Evolutionary conservation across 768 basidiomycete genomes (phyloP).

Genomic region (Hypholoma sublateritium): DNA sequence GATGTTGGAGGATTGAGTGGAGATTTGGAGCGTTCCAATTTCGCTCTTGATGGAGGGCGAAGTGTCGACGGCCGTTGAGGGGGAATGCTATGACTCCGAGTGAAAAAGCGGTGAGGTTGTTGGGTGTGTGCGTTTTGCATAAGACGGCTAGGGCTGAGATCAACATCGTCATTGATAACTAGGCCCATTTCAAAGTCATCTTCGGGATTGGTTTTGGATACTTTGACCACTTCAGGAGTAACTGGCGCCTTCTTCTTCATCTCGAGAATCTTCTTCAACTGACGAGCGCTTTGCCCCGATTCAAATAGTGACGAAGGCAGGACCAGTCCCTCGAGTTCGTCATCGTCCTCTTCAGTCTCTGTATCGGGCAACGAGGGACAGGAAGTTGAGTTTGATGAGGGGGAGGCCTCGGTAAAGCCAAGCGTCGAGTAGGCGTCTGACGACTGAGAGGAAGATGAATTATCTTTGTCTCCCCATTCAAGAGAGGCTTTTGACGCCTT

Average conservation of each 20-base stretch:
- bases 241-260: constrained; percentile 55
- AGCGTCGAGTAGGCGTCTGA: constrained; percentile 84
- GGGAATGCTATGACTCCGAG: constrained; percentile 63
- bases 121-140: constrained; percentile 44
- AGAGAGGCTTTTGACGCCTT: constrained; percentile 81
- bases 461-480: constrained; percentile 84
- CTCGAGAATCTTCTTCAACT: constrained; percentile 51
- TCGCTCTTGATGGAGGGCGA: constrained; percentile 65
- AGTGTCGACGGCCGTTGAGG: constrained; percentile 46
- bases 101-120: constrained; percentile 41
- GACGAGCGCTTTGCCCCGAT: constrained; percentile 57
- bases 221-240: constrained; percentile 38
- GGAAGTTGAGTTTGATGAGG: constrained; percentile 70
- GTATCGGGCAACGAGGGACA: constrained; percentile 70
- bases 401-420: constrained; percentile 69
- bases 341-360: constrained; percentile 74
- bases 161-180: constrained; percentile 78
- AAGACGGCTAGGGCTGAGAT: constrained; percentile 79
- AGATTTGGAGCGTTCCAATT: constrained; percentile 68
- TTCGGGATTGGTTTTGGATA: constrained; percentile 64
- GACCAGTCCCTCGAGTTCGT: constrained; percentile 78
- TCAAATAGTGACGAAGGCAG: constrained; percentile 77
- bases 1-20: constrained; percentile 68
- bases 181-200: constrained; percentile 88
- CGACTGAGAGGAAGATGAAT: constrained; percentile 82